These are phyloP conservation scores for Dendryphion nanum DNA, from an alignment of 2,329 filamentous ascomycete genomes.

Conservation along the genomic window DNA sequence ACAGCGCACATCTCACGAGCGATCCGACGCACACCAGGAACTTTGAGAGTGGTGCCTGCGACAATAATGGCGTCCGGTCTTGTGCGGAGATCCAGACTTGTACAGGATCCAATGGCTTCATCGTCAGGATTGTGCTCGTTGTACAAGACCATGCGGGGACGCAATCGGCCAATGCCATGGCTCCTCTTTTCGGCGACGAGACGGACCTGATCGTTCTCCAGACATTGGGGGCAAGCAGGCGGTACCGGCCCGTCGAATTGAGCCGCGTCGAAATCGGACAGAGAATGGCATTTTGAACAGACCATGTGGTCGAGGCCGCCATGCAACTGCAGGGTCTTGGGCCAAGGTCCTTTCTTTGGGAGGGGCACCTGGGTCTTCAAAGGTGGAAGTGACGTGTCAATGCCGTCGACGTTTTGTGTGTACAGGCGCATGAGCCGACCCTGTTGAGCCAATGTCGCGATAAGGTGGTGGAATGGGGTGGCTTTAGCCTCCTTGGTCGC, in stretches of 20 bases:
- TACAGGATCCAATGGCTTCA: slow-evolving; percentile 91
- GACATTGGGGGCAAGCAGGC: slow-evolving; percentile 75
- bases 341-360: slow-evolving; percentile 85
- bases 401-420: slow-evolving; percentile 94
- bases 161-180: slow-evolving; percentile 85
- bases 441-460: slow-evolving; percentile 85
- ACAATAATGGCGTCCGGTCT: slow-evolving; percentile 91
- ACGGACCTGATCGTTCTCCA: slow-evolving; percentile 71
- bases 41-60: slow-evolving; percentile 92
- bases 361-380: slow-evolving; percentile 79
- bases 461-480: slow-evolving; percentile 87
- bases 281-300: slow-evolving; percentile 83
- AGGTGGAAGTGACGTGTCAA: slow-evolving; percentile 81
- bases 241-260: slow-evolving; percentile 83
- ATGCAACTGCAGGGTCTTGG: slow-evolving; percentile 87
- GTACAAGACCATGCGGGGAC: slow-evolving; percentile 93
- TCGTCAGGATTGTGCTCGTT: slow-evolving; percentile 97
- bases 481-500: slow-evolving; percentile 75
- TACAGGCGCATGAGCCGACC: slow-evolving; percentile 86
- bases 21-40: slow-evolving; percentile 85
- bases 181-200: slow-evolving; percentile 82
- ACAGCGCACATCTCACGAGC: slow-evolving; percentile 88
- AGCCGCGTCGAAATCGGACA: slow-evolving; percentile 72
- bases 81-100: slow-evolving; percentile 78
- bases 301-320: slow-evolving; percentile 95